These are phyloP conservation scores for Ophiocordyceps camponoti-saundersi DNA, from an alignment of 2,329 filamentous ascomycete species.

Conservation along the genomic window DNA sequence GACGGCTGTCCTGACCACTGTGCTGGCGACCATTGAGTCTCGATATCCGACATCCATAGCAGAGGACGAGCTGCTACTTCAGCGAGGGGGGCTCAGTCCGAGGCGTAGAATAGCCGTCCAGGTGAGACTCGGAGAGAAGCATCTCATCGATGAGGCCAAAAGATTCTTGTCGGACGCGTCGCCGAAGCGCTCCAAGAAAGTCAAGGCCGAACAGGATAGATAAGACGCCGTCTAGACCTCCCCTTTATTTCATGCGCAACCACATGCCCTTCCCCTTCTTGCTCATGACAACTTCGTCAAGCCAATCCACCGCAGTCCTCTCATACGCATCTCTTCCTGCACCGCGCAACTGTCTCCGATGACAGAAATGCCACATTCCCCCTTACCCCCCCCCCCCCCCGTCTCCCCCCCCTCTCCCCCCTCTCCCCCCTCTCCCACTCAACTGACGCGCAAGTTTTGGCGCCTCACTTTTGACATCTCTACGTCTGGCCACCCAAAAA, in stretches of 20 bases:
- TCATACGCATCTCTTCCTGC: too few species aligned
- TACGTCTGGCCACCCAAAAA: too few species aligned
- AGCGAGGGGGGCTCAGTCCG: conserved; percentile 10
- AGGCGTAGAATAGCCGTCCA: conserved; percentile 43
- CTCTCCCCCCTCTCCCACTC: too few species aligned
- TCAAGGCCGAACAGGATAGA: background rate
- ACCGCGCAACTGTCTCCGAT: too few species aligned
- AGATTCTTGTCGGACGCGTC: conserved; percentile 10
- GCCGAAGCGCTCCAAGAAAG: background rate
- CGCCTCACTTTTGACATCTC: too few species aligned
- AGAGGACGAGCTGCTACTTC: conserved; percentile 22
- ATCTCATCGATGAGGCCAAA: conserved; percentile 39
- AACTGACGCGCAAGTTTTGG: too few species aligned
- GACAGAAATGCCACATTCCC: too few species aligned
- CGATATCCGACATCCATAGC: conserved; percentile 24
- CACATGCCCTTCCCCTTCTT: too few species aligned
- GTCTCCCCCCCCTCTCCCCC: too few species aligned
- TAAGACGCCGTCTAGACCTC: background rate
- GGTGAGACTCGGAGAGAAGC: conserved; percentile 58
- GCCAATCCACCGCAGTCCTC: too few species aligned
- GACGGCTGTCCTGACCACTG: conserved; percentile 19
- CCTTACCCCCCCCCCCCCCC: too few species aligned
- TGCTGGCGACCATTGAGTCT: conserved; percentile 19
- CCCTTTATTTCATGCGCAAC: background rate
- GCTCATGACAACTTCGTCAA: too few species aligned